phyloP scores from a whole-genome alignment of 495 filamentous ascomycete genomes.

The Trypethelium eluteriae region DNA sequence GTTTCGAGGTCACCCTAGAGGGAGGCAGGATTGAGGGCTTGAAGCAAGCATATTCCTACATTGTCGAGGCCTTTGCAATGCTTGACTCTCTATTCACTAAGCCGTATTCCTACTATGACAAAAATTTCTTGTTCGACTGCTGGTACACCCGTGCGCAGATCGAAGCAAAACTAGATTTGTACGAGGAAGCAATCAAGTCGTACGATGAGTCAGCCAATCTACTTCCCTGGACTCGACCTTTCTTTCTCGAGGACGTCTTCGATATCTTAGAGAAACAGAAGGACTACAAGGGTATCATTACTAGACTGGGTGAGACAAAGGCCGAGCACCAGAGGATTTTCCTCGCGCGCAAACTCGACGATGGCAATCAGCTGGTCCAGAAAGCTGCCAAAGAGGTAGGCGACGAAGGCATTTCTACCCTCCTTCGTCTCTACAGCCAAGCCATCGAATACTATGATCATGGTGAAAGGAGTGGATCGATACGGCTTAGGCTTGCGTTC shows the following conservation, averaged over 20 bases:
- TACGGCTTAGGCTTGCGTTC: slow-evolving; percentile 6
- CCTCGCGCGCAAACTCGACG: not conserved
- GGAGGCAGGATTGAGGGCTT: not conserved
- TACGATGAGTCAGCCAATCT: slow-evolving; percentile 4
- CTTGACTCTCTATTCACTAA: not conserved
- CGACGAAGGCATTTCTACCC: not conserved
- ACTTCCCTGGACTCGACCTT: slow-evolving; percentile 8
- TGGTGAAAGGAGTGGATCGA: not conserved
- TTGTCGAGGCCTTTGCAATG: not conserved
- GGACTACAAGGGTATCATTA: not conserved
- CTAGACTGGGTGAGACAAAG: not conserved
- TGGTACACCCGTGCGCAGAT: slow-evolving; percentile 8
- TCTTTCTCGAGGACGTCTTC: not conserved
- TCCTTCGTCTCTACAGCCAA: not conserved
- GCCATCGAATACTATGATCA: slow-evolving; percentile 1
- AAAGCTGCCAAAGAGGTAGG: slow-evolving; percentile 3
- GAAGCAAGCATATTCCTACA: slow-evolving; percentile 2
- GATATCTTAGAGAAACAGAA: not conserved
- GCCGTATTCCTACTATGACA: not conserved
- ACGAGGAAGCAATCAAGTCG: not conserved
- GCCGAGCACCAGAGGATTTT: not conserved
- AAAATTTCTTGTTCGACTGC: not conserved
- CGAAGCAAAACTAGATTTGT: slow-evolving; percentile 1
- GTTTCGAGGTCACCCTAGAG: slow-evolving; percentile 1
- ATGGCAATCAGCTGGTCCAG: not conserved